Conservation (phyloP, 768 basidiomycete genomes). For the Artomyces pyxidatus region DNA sequence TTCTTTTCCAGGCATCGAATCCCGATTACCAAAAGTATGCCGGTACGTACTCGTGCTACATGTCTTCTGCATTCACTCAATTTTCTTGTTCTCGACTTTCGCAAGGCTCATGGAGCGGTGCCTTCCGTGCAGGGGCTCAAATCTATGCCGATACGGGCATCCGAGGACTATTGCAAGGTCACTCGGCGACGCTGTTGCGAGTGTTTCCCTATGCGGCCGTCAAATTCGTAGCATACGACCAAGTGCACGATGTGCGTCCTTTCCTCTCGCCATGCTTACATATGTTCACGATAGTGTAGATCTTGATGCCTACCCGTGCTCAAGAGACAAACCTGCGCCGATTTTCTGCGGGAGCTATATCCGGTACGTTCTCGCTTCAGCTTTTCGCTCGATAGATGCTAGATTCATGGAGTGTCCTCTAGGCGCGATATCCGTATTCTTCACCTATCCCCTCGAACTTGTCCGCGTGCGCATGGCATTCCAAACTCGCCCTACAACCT, state of each 20-base stretch:
- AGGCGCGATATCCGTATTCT: constrained; percentile 82
- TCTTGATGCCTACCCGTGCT: constrained; percentile 78
- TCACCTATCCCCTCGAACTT: constrained; percentile 94
- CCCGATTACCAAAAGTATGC: constrained; percentile 92
- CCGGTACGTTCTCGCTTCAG: constrained; percentile 44
- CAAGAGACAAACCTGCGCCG: constrained; percentile 72
- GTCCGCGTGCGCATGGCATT: constrained; percentile 95
- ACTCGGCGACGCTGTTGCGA: constrained; percentile 88
- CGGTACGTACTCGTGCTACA: constrained; percentile 39
- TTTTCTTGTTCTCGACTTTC: neutral
- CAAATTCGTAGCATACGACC: constrained; percentile 96
- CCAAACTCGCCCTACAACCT: constrained; percentile 40
- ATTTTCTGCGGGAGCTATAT: constrained; percentile 80
- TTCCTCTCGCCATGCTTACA: neutral
- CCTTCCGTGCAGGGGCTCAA: constrained; percentile 62
- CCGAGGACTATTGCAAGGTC: constrained; percentile 87
- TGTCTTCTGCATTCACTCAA: no score
- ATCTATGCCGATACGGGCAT: constrained; percentile 66
- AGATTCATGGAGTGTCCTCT: no score
- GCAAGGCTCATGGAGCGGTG: constrained; percentile 81
- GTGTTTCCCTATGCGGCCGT: constrained; percentile 97
- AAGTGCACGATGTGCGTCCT: constrained; percentile 60
- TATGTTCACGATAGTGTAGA: constrained; percentile 31
- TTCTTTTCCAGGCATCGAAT: constrained; percentile 95
- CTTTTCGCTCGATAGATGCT: neutral